phyloP scores from a whole-genome alignment of 768 basidiomycete species.

The Naematelia aurantialba region DNA sequence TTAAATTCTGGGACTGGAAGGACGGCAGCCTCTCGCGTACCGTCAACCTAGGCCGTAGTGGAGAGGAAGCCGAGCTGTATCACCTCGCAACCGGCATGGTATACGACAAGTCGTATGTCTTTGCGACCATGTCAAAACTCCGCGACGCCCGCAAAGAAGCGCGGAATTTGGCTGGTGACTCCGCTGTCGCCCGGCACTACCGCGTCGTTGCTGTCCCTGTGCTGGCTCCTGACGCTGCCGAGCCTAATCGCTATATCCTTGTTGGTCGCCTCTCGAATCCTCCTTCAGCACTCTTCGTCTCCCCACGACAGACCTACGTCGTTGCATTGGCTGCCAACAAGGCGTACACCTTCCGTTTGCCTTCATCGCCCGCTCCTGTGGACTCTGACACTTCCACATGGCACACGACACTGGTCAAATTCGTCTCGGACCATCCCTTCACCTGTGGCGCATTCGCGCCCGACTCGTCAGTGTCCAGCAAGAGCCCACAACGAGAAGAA shows the following conservation, averaged over 20 bases:
- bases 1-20: constrained; percentile 90
- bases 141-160: constrained; percentile 11
- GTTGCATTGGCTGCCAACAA: constrained; percentile 44
- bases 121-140: constrained; percentile 13
- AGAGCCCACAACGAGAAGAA: constrained; percentile 55
- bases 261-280: constrained; percentile 32
- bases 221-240: not conserved
- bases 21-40: constrained; percentile 75
- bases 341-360: constrained; percentile 44
- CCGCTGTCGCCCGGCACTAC: not conserved
- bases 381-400: constrained; percentile 8
- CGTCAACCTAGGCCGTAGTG: constrained; percentile 57
- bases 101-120: constrained; percentile 33
- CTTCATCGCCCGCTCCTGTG: constrained; percentile 6
- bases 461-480: constrained; percentile 48
- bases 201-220: constrained; percentile 9
- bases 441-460: constrained; percentile 87
- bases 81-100: constrained; percentile 40
- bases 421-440: constrained; percentile 71
- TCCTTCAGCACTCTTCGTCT: constrained; percentile 40
- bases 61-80: constrained; percentile 53
- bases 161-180: not conserved
- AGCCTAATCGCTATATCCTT: not conserved
- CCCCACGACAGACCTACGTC: constrained; percentile 41
- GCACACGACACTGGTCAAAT: constrained; percentile 56